Base-by-base conservation (phyloP, 148 eudicot genomes). In the Fagopyrum esculentum region DNA sequence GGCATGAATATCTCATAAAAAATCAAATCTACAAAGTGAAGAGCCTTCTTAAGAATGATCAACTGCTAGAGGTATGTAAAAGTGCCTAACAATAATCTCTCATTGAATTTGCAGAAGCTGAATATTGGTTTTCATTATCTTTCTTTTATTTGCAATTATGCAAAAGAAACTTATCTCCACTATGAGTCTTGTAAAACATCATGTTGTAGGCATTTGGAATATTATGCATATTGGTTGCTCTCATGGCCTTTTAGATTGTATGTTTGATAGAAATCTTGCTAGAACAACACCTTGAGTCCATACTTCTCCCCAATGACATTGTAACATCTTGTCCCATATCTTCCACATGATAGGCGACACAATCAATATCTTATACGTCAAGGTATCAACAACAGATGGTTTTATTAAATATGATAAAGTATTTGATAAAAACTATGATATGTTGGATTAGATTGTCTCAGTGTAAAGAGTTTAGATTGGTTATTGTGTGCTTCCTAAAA, bases 31-130 rank as follows among this genome's bases (percentile, higher is more conserved):
- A 91, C 82, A 83, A 88, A 85, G 87, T 94, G 80, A 90, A 86
- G 79, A 91, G 82, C 82, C 97, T 91, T 77, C 88, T 90, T 45
- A 94, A 94, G 82, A 92, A 94, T 82, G 96, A 94, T 63, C 98
- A 94, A 77, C 85, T 94, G 6, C 83, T 85, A 69, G 98, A 94
- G 97, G 98, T 94, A 71, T 29, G 30, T 8, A 13, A 0, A 15
- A 15, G 30, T 44, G 15, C 43, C 51, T 6, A 13, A 2, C 3
- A 8, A 45, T 16, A 3, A 2, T 29, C 40, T 46, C 74, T 71
- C 6, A 4, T 46, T 71, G 47, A 66, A 66, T 12, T 66, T 66
- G 43, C 44, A 26, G 68, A 61, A 40, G 71, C 13, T 13, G 71
- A 66, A 66, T 15, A 66, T 40, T 40, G 1, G 43, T 61, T 11